Conservation (phyloP, 108 stramenopile species). For the Fragilariopsis cylindrus region DNA sequence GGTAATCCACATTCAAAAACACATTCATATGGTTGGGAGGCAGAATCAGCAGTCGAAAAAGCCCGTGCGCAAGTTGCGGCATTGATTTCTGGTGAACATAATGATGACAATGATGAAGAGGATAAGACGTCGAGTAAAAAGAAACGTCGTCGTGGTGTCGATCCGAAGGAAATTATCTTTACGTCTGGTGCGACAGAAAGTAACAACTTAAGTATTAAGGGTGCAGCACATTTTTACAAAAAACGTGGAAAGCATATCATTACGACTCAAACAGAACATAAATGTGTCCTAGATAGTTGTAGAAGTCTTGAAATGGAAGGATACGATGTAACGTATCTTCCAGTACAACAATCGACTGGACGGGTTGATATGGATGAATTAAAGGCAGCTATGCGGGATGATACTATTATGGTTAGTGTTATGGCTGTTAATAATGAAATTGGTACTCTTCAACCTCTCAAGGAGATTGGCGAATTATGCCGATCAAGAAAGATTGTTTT, state of each 20-base stretch:
- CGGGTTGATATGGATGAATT: conserved; percentile 91
- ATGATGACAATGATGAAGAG: neutral
- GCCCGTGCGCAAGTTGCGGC: conserved; percentile 89
- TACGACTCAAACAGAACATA: conserved; percentile 99
- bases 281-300: conserved; percentile 98
- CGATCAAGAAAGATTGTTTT: conserved; percentile 93
- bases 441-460: conserved; percentile 94
- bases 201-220: conserved; percentile 98
- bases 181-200: conserved; percentile 98
- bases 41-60: conserved; percentile 88
- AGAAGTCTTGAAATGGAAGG: conserved; percentile 95
- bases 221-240: conserved; percentile 94
- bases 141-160: conserved; percentile 49
- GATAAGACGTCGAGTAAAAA: neutral
- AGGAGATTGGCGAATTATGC: conserved; percentile 95
- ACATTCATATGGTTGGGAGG: conserved; percentile 97
- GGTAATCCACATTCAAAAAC: conserved; percentile 99
- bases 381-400: conserved; percentile 84
- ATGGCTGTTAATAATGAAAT: conserved; percentile 99
- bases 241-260: conserved; percentile 89
- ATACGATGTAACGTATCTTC: conserved; percentile 96
- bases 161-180: conserved; percentile 96
- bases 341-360: conserved; percentile 86
- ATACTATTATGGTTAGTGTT: conserved; percentile 92
- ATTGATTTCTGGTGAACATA: conserved; percentile 52